Evolutionary conservation across 306 rosid species (phyloP).

Genomic region (Dryas alaskensis): DNA sequence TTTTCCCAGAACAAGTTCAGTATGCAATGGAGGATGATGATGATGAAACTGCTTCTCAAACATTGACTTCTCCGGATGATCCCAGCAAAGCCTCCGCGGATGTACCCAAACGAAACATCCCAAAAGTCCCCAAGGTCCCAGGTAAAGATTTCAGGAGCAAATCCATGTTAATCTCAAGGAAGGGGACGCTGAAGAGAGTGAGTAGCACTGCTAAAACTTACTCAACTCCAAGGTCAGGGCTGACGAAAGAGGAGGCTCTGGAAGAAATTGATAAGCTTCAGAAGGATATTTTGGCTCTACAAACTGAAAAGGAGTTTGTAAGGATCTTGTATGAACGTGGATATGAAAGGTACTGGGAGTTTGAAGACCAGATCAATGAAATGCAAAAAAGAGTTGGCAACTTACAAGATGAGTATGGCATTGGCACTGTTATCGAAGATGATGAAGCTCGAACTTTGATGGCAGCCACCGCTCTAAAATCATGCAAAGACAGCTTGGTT

Average conservation of each 20-base stretch:
- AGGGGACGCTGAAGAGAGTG: conserved; percentile 31
- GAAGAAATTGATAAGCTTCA: conserved; percentile 65
- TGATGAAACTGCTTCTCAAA: conserved; percentile 36
- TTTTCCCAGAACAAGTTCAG: conserved; percentile 67
- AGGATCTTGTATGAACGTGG: conserved; percentile 68
- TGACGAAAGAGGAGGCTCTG: conserved; percentile 57
- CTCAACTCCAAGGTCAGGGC: conserved; percentile 44
- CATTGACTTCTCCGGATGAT: conserved; percentile 29
- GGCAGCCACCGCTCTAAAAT: conserved; percentile 74
- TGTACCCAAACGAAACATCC: conserved; percentile 37
- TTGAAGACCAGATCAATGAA: conserved; percentile 53
- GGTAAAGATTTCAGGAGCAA: conserved; percentile 42
- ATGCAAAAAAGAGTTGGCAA: conserved; percentile 61
- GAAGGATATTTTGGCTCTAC: conserved; percentile 67
- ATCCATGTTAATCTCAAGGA: conserved; percentile 52
- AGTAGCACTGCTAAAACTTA: conserved; percentile 34
- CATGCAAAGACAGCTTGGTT: conserved; percentile 64
- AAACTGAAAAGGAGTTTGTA: conserved; percentile 91
- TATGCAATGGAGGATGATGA: conserved; percentile 60
- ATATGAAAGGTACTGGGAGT: conserved; percentile 66
- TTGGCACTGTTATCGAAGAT: conserved; percentile 53
- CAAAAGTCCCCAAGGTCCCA: conserved; percentile 58
- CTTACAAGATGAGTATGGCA: conserved; percentile 71
- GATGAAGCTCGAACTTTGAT: conserved; percentile 74
- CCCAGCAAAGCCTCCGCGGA: conserved; percentile 11